Conservation (phyloP, 805 yeast species). For the Candida insectalens region DNA sequence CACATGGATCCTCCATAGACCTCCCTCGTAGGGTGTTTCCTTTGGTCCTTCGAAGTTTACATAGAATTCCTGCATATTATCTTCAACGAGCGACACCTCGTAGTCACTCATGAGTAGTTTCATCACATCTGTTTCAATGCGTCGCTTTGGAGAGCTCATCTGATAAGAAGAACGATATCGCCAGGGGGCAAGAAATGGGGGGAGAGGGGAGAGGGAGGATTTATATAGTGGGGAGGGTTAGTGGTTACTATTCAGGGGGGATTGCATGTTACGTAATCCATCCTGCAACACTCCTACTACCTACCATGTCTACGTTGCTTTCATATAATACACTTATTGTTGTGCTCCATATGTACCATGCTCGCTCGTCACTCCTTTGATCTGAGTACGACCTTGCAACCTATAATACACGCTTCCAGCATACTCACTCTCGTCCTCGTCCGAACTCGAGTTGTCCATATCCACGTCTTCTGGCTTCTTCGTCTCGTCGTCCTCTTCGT, state of each 20-base stretch:
- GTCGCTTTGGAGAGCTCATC: constrained; percentile 53
- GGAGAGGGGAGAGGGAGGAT: neutral
- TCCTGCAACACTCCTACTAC: no score
- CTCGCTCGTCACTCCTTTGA: constrained; percentile 9
- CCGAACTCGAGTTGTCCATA: constrained; percentile 1
- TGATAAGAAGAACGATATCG: neutral
- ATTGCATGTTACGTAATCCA: no score
- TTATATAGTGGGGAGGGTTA: no score
- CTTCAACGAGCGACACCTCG: constrained; percentile 75
- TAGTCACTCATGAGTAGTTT: constrained; percentile 90
- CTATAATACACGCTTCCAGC: constrained; percentile 11
- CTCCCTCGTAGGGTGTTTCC: constrained; percentile 83
- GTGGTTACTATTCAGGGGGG: no score
- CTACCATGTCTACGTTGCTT: no score
- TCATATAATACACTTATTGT: no score
- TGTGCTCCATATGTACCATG: constrained; percentile 7
- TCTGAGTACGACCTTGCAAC: constrained; percentile 7
- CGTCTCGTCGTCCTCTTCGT: constrained; percentile 5
- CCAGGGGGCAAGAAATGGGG: neutral
- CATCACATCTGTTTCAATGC: constrained; percentile 94
- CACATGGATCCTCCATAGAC: constrained; percentile 84
- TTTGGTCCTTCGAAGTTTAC: constrained; percentile 82
- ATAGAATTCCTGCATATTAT: constrained; percentile 76
- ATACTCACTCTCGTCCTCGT: constrained; percentile 3
- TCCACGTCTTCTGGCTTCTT: constrained; percentile 5